phyloP scores from a whole-genome alignment of 2,329 filamentous ascomycete genomes.

The Aspergillus brunneoviolaceus region DNA sequence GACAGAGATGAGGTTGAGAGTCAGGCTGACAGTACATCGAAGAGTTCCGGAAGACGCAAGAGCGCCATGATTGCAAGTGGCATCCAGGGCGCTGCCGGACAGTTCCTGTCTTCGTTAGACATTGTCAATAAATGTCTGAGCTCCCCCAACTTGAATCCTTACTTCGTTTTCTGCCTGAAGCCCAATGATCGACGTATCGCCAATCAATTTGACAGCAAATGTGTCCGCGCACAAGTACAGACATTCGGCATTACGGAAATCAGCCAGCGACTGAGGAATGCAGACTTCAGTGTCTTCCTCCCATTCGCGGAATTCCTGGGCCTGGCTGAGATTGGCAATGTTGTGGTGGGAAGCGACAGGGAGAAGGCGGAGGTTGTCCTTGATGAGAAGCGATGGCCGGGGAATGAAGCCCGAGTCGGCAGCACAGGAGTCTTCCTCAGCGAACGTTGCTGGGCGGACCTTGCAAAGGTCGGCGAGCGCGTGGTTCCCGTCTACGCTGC shows the following conservation, averaged over 20 bases:
- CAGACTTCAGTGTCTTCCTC: slow-evolving; percentile 93
- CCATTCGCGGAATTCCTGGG: slow-evolving; percentile 95
- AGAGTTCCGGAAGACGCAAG: slow-evolving; percentile 33
- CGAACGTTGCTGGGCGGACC: slow-evolving; percentile 91
- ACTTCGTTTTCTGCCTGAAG: slow-evolving; percentile 96
- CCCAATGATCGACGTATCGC: slow-evolving; percentile 95
- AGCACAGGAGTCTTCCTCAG: slow-evolving; percentile 94
- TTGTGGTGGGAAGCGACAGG: slow-evolving; percentile 85
- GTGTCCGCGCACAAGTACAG: slow-evolving; percentile 89
- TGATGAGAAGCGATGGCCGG: slow-evolving; percentile 87
- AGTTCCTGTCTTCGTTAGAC: slow-evolving; percentile 85
- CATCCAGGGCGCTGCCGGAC: slow-evolving; percentile 83
- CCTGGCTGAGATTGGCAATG: slow-evolving; percentile 76
- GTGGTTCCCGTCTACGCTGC: slow-evolving; percentile 60
- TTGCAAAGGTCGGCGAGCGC: slow-evolving; percentile 70
- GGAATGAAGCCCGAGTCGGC: slow-evolving; percentile 85
- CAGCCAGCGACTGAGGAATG: slow-evolving; percentile 85
- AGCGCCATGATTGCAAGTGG: slow-evolving; percentile 41
- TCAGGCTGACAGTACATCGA: slow-evolving; percentile 31
- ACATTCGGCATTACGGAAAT: slow-evolving; percentile 97
- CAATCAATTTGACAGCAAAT: slow-evolving; percentile 99
- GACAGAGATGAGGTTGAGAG: slow-evolving; percentile 43
- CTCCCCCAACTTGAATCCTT: slow-evolving; percentile 80
- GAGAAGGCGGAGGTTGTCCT: slow-evolving; percentile 91
- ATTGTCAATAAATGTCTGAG: slow-evolving; percentile 87